Evolutionary conservation across 129 eudicot genomes (phyloP), one percentile per base, ranked within the genome.

Genomic region (Artemisia argyi): DNA sequence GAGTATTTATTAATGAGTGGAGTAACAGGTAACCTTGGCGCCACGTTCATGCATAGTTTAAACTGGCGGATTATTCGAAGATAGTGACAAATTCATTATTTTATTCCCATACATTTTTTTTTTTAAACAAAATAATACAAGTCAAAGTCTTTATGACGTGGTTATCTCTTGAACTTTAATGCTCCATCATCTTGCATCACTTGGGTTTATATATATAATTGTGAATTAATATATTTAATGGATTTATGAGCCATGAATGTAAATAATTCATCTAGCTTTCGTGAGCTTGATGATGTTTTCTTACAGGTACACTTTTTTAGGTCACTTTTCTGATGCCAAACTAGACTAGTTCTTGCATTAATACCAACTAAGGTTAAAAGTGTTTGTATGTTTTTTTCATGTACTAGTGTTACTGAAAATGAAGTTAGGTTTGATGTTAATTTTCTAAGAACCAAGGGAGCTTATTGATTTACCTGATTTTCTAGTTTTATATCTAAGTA

Each of bases 251-350:
- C 69, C 46, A 72, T 73, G 73, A 73, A 47, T 62, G 51, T 50
- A 59, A 68, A 20, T 44, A 59, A 52, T 18, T 79, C 75, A 2
- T 76, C 85, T 50, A 83, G 81, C 80, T 89, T 86, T 73, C 87
- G 92, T 50, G 89, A 89, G 72, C 89, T 81, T 55, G 96, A 89
- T 62, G 92, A 86, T 74, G 92, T 78, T 18, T 86, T 86, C 79
- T 75, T 89, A 39, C 96, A 89, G 96, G 96, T 86, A 64, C 10
- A 22, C 14, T 46, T n/a, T n/a, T n/a, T n/a, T n/a, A n/a, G n/a
- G n/a, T n/a, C n/a, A n/a, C n/a, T n/a, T n/a, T 75, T 47, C 13
- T 22, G 35, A 75, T 75, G 73, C 48, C 39, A 42, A 24, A 20
- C 39, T 35, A 47, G 5, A 7, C 24, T 42, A 32, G 19, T 65